phyloP scores from a whole-genome alignment of 2,329 filamentous ascomycete species.

The Colletotrichum sansevieriae region DNA sequence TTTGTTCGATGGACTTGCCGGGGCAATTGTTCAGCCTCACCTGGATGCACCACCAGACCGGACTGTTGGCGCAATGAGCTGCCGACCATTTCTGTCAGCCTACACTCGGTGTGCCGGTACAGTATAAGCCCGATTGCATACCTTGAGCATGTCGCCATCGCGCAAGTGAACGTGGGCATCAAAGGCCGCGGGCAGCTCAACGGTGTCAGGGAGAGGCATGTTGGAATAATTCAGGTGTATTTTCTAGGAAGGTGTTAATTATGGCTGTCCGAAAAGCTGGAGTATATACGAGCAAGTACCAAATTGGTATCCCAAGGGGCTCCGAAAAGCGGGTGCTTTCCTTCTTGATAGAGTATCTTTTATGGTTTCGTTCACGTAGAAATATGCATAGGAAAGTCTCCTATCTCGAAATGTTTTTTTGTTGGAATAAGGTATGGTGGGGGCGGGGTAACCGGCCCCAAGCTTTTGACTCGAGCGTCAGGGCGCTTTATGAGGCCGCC shows the following conservation, averaged over 20 bases:
- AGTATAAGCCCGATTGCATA: background rate
- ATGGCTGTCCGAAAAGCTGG: background rate
- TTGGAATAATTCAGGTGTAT: background rate
- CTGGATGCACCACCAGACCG: slow-evolving; percentile 72
- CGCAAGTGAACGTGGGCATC: slow-evolving; percentile 81
- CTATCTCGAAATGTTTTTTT: slow-evolving; percentile 39
- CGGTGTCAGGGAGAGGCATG: slow-evolving; percentile 38
- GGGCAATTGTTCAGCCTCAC: background rate
- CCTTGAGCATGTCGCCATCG: slow-evolving; percentile 72
- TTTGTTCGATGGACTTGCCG: too few relatives aligned
- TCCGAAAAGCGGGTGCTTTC: too few relatives aligned
- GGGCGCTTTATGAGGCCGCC: background rate
- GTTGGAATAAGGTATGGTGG: slow-evolving; percentile 39
- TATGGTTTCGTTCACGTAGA: background rate
- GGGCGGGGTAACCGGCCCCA: slow-evolving; percentile 37
- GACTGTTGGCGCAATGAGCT: slow-evolving; percentile 62
- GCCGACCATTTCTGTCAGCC: background rate
- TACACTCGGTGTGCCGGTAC: background rate
- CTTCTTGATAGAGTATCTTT: too few relatives aligned
- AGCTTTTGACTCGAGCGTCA: background rate
- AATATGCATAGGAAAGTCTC: background rate
- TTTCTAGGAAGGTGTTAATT: background rate
- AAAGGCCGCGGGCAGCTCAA: slow-evolving; percentile 73
- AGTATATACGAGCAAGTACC: background rate
- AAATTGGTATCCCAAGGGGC: too few relatives aligned